These are phyloP conservation scores for Aspergillus neoniger DNA, from an alignment of 2,329 filamentous ascomycete species.

Conservation along the genomic window DNA sequence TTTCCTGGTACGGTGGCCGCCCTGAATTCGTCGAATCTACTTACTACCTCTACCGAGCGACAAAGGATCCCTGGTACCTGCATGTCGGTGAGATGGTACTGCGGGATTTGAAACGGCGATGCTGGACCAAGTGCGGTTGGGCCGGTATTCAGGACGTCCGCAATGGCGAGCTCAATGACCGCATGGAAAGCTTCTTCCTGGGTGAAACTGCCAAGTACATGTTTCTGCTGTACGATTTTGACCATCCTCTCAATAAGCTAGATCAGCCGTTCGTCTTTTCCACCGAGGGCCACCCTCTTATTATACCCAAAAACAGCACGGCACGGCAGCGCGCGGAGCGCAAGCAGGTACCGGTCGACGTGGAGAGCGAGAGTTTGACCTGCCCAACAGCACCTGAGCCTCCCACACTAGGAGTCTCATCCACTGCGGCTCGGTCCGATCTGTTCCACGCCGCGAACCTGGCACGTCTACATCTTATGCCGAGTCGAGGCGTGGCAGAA, in stretches of 20 bases:
- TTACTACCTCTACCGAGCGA: slow-evolving; percentile 93
- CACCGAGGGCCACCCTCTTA: slow-evolving; percentile 90
- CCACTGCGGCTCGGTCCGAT: slow-evolving; percentile 75
- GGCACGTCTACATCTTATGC: slow-evolving; percentile 76
- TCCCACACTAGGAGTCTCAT: slow-evolving; percentile 72
- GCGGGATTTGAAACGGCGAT: slow-evolving; percentile 81
- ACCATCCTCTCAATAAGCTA: slow-evolving; percentile 82
- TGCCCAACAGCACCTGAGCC: slow-evolving; percentile 66
- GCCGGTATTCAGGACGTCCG: slow-evolving; percentile 81
- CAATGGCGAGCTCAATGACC: slow-evolving; percentile 82
- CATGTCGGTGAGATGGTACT: slow-evolving; percentile 95
- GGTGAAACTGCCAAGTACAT: slow-evolving; percentile 96
- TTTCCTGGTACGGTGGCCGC: slow-evolving; percentile 92
- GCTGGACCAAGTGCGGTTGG: slow-evolving; percentile 91
- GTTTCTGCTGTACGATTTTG: slow-evolving; percentile 82
- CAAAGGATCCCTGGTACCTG: slow-evolving; percentile 92
- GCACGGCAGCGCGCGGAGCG: slow-evolving; percentile 12
- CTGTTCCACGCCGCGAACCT: slow-evolving; percentile 87
- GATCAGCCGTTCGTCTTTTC: slow-evolving; percentile 91
- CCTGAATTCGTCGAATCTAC: slow-evolving; percentile 97
- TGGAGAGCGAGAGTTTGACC: slow-evolving; percentile 45
- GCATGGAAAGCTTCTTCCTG: slow-evolving; percentile 98
- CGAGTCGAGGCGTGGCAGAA: slow-evolving; percentile 59
- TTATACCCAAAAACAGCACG: slow-evolving; percentile 65
- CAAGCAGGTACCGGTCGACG: slow-evolving; percentile 10